Base-by-base conservation (phyloP, 495 filamentous ascomycete species). In the Daldinia childiae region DNA sequence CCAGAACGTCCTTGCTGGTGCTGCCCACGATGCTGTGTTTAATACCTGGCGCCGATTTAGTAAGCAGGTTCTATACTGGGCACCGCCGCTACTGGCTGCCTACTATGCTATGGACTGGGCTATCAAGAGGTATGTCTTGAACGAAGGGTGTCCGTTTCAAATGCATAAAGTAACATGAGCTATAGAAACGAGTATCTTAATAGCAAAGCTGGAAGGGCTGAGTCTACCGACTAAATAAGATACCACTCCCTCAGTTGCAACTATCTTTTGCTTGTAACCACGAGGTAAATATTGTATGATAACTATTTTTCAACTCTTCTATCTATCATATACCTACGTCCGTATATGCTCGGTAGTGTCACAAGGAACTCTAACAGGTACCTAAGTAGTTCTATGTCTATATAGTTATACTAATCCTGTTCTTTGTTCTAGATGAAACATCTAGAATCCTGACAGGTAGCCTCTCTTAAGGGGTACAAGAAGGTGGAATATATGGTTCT, bases 91-190 rank as follows among this genome's bases (percentile, higher is more conserved):
- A 68, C 69, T 92, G 61, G 76, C 83, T 66, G 93, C 87, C 56
- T 97, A 97, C 80, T 82, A 88, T 58, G 71, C 86, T 52, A 90
- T 96, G 89, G 85, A 93, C 77, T 97, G 93, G 93, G 93, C 93
- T 63, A 86, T 88, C 74, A 88, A 92, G 79, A 85, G 88, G 93
- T 95, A 87, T 58, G 87, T 82, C 6, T 5, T 19, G 9, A 6
- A 24, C 6, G 39, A 14, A 30, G 19, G 19, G 19, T 50, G 12
- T 3, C 9, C 17, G 6, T 56, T 29, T 2, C 9, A 0, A 36
- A 12, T 19, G 2, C 21, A 2, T 7, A 50, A 4, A 62, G 3
- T 73, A 32, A 64, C 36, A 61, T 5, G 2, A 17, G 1, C 3
- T 41, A 12, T 17, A 73, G 60, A 24, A 73, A 68, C 57, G 65